These are phyloP conservation scores for Stephania cephalantha DNA, from an alignment of 164 flowering plant genomes.

Conservation along the genomic window DNA sequence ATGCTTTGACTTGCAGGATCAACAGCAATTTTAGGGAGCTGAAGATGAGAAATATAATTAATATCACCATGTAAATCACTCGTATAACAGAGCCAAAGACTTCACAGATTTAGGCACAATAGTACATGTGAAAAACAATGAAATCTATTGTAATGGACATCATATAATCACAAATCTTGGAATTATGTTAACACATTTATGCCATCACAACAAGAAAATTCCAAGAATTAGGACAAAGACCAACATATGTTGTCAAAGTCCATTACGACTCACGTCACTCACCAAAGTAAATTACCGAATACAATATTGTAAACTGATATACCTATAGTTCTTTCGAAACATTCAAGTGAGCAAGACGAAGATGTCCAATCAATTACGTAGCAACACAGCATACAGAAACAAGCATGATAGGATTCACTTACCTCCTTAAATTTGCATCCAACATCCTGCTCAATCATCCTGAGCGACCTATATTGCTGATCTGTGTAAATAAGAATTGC, in stretches of 20 bases:
- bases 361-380: not conserved
- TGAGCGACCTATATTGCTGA: constrained; percentile 49
- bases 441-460: constrained; percentile 59
- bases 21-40: constrained; percentile 67
- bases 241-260: not conserved
- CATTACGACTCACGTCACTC: no score
- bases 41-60: constrained; percentile 7
- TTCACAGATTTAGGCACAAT: not conserved
- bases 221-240: not conserved
- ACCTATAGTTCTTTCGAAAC: not conserved
- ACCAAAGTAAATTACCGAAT: not conserved
- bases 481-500: constrained; percentile 71
- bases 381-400: not conserved
- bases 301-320: not conserved
- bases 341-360: no score
- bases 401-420: not conserved
- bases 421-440: constrained; percentile 79
- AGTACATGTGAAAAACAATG: not conserved
- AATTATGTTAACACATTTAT: not conserved
- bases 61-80: not conserved
- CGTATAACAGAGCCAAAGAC: not conserved
- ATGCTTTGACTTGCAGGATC: constrained; percentile 32
- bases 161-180: not conserved
- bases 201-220: not conserved
- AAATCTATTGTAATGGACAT: not conserved